A percentile compares a stretch with the other conserved stretches of the same genome.
phyloP scores from a whole-genome alignment of 441 rosid genomes.

The Omphalea diandra region DNA sequence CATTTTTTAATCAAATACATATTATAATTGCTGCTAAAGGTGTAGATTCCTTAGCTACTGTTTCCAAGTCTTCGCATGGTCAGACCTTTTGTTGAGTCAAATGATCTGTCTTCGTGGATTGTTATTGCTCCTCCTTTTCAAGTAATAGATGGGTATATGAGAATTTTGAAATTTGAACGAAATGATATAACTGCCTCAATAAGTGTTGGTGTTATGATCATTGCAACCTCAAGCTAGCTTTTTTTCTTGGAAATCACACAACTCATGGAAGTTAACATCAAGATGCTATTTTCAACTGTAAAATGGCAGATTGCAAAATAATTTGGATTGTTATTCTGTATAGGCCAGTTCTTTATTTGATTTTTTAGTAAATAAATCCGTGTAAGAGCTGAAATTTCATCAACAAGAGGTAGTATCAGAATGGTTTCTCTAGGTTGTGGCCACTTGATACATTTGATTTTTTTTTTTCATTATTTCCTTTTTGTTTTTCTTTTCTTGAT shows the following conservation, averaged over 20 bases:
- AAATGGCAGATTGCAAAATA: neutral
- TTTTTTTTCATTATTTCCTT: no score
- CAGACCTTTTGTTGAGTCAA: neutral
- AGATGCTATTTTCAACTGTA: neutral
- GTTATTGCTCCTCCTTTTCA: neutral
- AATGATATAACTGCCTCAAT: neutral
- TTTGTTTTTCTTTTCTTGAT: neutral
- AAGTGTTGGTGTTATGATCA: neutral
- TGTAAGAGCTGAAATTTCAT: neutral
- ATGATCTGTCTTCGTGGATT: neutral
- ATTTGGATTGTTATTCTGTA: neutral
- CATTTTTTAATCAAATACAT: neutral
- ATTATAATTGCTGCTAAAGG: neutral
- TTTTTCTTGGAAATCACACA: neutral
- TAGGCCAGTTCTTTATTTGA: neutral
- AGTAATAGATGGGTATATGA: no score
- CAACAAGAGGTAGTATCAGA: neutral
- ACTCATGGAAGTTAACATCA: neutral
- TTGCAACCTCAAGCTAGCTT: neutral
- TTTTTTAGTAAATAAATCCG: neutral
- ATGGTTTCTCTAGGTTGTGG: neutral
- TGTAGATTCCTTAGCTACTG: neutral
- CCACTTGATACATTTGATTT: neutral
- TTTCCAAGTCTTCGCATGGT: neutral
- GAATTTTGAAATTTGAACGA: neutral